Base-by-base conservation (phyloP, 352 stramenopile genomes). In the Pilasporangium apinafurcum region DNA sequence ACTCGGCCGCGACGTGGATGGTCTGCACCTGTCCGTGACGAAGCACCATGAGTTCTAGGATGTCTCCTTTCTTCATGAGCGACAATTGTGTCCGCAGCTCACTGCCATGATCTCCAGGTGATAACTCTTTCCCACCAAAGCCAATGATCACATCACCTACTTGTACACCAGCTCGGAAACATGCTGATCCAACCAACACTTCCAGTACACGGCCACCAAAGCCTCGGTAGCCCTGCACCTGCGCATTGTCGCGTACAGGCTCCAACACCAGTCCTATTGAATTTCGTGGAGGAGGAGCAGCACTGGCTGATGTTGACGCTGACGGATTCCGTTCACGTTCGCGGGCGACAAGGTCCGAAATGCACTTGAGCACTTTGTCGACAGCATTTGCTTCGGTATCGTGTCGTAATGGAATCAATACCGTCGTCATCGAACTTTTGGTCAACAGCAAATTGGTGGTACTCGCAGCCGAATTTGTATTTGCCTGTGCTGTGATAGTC, bases 231-330 rank as follows among this genome's bases (percentile, higher is more conserved):
- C 58, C 65, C 6, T 44, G 21, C 8, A 71, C 45, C 24, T 54
- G 59, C 42, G 54, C 54, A 8, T 44, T 18, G 18, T 68, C 50
- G 2, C 60, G 49, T n/a, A 78, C 56, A 1, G 65, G 68, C 26
- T 82, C 65, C 1, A 78, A 63, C 25, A 78, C 65, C 32, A 82
- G 57, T 8, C 68, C 65, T 41, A 78, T 78, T 18, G 68, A 70
- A 21, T 75, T 78, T 0, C 58, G 43, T 7, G 68, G 68, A 6
- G 56, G 55, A 1, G 68, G 68, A 7, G 64, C 56, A 6, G 65
- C 59, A n/a, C n/a, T n/a, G 21, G 64, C 66, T 14, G 65, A 67
- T 20, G 78, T 65, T 3, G 51, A 48, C 4, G 60, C 40, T 2
- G 63, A 56, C 0, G 49, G 42, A 12, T 55, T 37, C 3, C 62